Base-by-base conservation (phyloP, 176 grass and related monocot genomes). In the Zoysia japonica region DNA sequence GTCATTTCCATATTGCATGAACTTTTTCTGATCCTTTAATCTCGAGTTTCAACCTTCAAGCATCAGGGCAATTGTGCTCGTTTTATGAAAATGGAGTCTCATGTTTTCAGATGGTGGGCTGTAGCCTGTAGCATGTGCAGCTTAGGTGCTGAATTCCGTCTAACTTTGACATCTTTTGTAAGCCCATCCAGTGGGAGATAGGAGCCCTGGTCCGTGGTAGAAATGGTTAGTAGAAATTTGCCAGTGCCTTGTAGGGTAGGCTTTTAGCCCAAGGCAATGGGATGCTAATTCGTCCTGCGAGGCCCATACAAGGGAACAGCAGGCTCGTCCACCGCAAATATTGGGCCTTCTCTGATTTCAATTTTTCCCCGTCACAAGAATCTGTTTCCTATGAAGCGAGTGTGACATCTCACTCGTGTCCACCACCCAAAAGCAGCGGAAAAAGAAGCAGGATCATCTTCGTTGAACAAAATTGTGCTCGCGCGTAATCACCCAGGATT, bases 401-500 rank as follows among this genome's bases (percentile, higher is more conserved):
- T 3, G 57, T 50, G 68, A 72, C 68, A 43, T 52, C 1, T 72
- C 70, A 66, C 0, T 44, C 5, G 9, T 5, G 47, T 0, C 12
- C 59, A 52, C 61, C 60, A 55, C 77, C 77, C 17, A 79, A 79
- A 78, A 67, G 39, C 53, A 79, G 20, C 48, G 37, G 62, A 45
- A 12, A 12, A 54, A 28, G 14, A 2, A 35, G 12, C 1, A 10
- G 47, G 16, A 7, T 14, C 65, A 52, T 65, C 52, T 82, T 36
- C 42, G 4, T 55, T 66, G 2, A 16, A 11, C 60, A 46, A 82
- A 82, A 19, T 82, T 74, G 70, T 36, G 47, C 5, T 74, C 12
- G 11, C 44, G 13, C 14, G 60, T 65, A 67, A 54, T 55, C 50
- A 19, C 0, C 14, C 15, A 35, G 39, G 70, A 37, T 67, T 75